Evolutionary conservation across 23 red algal genomes (phyloP), one percentile per base, ranked within the genome.

Genomic region (Pyropia haitanensis): DNA sequence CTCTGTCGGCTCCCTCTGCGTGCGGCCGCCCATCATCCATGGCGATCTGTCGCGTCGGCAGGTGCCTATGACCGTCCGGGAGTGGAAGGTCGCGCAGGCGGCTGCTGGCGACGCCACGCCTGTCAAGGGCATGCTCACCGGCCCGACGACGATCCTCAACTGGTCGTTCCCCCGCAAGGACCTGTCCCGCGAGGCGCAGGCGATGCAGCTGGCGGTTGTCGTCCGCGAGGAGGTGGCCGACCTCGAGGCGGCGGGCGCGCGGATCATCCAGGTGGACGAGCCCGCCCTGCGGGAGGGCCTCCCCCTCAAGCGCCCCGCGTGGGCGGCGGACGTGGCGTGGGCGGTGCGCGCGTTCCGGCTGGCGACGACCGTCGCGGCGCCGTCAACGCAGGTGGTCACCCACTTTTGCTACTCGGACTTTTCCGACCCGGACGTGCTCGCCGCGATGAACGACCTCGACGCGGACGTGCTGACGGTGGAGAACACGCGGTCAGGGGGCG

Each of bases 41-140:
- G 81, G 72, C 23, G 81, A 95, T 63, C 70, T 95, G 64, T 83
- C 90, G 25, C 90, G 90, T 20, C 63, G 34, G 6, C 65, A 64
- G 51, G 66, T 20, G 29, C 61, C 76, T 1, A 95, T 95, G 90
- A 95, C 90, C 0, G 68, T 95, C 13, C 71, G 81, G 19, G 72
- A 79, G 76, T 87, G 61, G 65, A 63, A 70, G 51, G 67, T 79
- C 23, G 90, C 90, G 25, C 90, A 95, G 62, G 53, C 76, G 5
- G 65, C 88, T 58, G 39, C 39, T 0, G 39, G 39, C 8, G 88
- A 82, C 17, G 52, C 34, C 29, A 85, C 77, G 21, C 90, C 90
- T 8, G 75, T 95, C 21, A 95, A 95, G 73, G 90, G 90, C 60
- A 95, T 95, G 90, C 78, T 95, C 33, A 95, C 90, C 26, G 90